Percentiles rank a stretch among this genome's conserved stretches.
Evolutionary conservation across 208 protist genomes (phyloP).

Genomic region (Trypanosoma cruzi): DNA sequence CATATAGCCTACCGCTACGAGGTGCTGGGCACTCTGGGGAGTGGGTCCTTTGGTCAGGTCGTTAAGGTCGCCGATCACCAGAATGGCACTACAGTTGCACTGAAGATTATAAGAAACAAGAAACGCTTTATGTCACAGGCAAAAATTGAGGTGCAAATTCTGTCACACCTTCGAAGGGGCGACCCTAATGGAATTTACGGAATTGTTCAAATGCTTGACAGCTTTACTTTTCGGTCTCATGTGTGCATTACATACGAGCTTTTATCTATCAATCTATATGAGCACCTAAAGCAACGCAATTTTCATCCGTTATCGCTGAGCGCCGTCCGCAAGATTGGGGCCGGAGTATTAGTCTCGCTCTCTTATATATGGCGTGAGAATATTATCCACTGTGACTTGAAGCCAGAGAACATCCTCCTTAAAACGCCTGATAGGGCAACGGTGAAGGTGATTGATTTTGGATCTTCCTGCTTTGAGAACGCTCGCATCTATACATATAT

Average conservation of each 20-base stretch:
- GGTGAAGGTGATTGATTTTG: conserved; percentile 98
- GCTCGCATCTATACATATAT: conserved; percentile 93
- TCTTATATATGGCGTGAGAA: conserved; percentile 78
- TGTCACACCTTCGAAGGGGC: conserved; percentile 60
- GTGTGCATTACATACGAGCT: conserved; percentile 83
- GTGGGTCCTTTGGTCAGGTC: conserved; percentile 89
- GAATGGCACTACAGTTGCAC: conserved; percentile 44
- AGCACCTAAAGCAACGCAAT: conserved; percentile 67
- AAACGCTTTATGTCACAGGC: conserved; percentile 68
- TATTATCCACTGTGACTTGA: conserved; percentile 96
- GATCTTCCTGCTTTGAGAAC: conserved; percentile 95
- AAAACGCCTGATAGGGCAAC: conserved; percentile 54
- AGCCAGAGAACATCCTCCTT: conserved; percentile 97
- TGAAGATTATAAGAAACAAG: conserved; percentile 87
- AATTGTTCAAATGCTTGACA: conserved; percentile 74
- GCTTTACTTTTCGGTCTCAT: conserved; percentile 72
- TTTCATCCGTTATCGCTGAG: conserved; percentile 83
- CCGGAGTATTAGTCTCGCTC: conserved; percentile 70
- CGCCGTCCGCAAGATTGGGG: conserved; percentile 64
- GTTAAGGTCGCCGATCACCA: conserved; percentile 75
- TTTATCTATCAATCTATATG: conserved; percentile 73
- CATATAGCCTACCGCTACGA: conserved; percentile 95
- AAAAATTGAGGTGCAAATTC: conserved; percentile 78
- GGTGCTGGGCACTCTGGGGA: conserved; percentile 66
- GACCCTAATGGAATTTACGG: conserved; percentile 69